Percentiles rank a stretch among this genome's conserved stretches.
Conservation (phyloP, 2,329 filamentous ascomycete species). For the Thielaviopsis ethacetica region DNA sequence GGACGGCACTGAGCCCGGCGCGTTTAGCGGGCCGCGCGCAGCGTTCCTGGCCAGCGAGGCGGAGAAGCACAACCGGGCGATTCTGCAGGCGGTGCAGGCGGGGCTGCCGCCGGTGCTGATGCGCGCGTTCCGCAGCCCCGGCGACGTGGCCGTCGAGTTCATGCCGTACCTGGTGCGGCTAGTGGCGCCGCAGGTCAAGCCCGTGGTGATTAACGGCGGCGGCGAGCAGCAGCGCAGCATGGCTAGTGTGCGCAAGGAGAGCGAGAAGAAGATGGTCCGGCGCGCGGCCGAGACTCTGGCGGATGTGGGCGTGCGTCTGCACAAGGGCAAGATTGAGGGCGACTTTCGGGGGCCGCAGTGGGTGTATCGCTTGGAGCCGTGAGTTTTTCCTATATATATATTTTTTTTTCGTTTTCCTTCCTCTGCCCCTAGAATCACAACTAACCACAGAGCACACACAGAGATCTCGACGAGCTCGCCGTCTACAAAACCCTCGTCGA, state of each 20-base stretch:
- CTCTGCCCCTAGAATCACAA: neutral
- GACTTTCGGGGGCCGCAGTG: conserved; percentile 50
- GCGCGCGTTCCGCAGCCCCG: conserved; percentile 62
- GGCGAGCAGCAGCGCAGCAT: conserved; percentile 47
- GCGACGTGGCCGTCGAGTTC: conserved; percentile 65
- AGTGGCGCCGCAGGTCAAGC: conserved; percentile 77
- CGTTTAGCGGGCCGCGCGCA: conserved; percentile 69
- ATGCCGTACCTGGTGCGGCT: conserved; percentile 73
- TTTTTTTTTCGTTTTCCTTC: conserved; percentile 17
- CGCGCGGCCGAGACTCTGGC: conserved; percentile 67
- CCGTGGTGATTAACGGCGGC: conserved; percentile 58
- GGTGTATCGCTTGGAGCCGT: conserved; percentile 93
- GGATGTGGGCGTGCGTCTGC: conserved; percentile 67
- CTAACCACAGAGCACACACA: conserved; percentile 15
- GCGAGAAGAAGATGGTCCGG: conserved; percentile 65
- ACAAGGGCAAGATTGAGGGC: conserved; percentile 62
- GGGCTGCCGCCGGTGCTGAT: conserved; percentile 55
- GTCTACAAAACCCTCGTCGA: conserved; percentile 54
- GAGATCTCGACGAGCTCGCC: conserved; percentile 60
- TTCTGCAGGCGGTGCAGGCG: conserved; percentile 57
- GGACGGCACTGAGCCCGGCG: conserved; percentile 37
- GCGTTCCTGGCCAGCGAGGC: conserved; percentile 70
- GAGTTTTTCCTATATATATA: conserved; percentile 24
- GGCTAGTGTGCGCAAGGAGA: conserved; percentile 76
- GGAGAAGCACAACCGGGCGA: conserved; percentile 58